Evolutionary conservation across 2,329 filamentous ascomycete genomes (phyloP), one percentile per base, ranked within the genome.

Genomic region (Fusarium dlaminii): DNA sequence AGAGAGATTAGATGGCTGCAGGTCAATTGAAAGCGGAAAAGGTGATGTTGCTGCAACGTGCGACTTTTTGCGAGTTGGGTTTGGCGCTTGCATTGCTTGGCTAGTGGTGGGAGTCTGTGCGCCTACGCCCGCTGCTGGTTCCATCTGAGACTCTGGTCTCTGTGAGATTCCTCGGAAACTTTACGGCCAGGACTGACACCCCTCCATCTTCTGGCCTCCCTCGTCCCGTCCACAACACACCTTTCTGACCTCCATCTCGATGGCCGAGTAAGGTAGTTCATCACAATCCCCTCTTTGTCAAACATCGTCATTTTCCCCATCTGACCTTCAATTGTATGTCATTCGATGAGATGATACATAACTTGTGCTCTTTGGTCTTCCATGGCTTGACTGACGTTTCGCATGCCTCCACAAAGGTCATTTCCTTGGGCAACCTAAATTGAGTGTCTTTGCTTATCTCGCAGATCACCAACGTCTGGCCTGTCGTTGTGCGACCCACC

Each of bases 31-130:
- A 70, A 66, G 63, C 34, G 68, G 68, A 66, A 60, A 66, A 37
- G 51, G 34, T 65, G 62, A 46, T 68, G 30, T 58, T 49, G 58
- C 59, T 69, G 57, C 64, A 75, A 74, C 71, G 68, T 74, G 68
- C 62, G 60, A 66, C 71, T 52, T 64, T 64, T 62, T 63, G 63
- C 70, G 46, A 63, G 52, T 62, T 66, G n/a, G 45, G 62, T 46
- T 64, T 68, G 55, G 54, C 57, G 58, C 60, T 63, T 43, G 52
- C 51, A 60, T 64, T 71, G 18, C 42, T 70, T 37, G 36, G 34
- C 34, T 55, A 36, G 60, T 74, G 66, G 73, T 71, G 66, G 63
- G 70, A 73, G 73, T 74, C 73, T 70, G 72, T 75, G 70, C 72
- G 59, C 49, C 45, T 59, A 55, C 65, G 72, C 72, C 67, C 60